Evolutionary conservation across 768 basidiomycete genomes (phyloP).

Genomic region (Paxillus involutus): DNA sequence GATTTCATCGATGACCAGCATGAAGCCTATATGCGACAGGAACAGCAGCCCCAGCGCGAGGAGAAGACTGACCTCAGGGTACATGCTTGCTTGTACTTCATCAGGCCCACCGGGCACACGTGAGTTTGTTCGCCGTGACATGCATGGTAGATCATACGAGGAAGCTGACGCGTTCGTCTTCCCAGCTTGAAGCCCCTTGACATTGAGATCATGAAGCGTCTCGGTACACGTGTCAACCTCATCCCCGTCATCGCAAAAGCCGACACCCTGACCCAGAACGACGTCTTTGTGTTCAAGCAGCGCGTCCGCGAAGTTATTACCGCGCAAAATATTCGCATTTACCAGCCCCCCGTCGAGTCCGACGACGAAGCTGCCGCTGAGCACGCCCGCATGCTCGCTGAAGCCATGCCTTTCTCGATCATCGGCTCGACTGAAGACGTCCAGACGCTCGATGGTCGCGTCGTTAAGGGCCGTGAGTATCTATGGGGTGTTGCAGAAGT

Average conservation of each 20-base stretch:
- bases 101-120: constrained; percentile 96
- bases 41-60: constrained; percentile 94
- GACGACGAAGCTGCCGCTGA: constrained; percentile 88
- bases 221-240: constrained; percentile 96
- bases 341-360: constrained; percentile 87
- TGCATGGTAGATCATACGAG: neutral
- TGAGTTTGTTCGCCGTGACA: constrained; percentile 40
- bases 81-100: constrained; percentile 96
- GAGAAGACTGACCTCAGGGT: constrained; percentile 96
- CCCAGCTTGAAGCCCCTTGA: constrained; percentile 88
- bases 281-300: constrained; percentile 89
- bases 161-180: constrained; percentile 4
- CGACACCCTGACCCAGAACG: constrained; percentile 94
- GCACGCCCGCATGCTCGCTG: constrained; percentile 81
- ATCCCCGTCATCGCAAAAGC: constrained; percentile 98
- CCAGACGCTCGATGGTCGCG: constrained; percentile 82
- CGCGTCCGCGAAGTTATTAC: constrained; percentile 88
- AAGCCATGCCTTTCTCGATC: constrained; percentile 97
- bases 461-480: constrained; percentile 97
- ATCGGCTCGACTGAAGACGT: constrained; percentile 98
- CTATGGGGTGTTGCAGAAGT: constrained; percentile 99
- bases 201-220: constrained; percentile 99
- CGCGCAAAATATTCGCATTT: constrained; percentile 93
- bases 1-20: constrained; percentile 98
- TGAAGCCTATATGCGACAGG: constrained; percentile 95